A percentile compares a stretch with the other conserved stretches of the same genome.
Conservation (phyloP, 1,284 basidiomycete species). For the Vanrija sp. region DNA sequence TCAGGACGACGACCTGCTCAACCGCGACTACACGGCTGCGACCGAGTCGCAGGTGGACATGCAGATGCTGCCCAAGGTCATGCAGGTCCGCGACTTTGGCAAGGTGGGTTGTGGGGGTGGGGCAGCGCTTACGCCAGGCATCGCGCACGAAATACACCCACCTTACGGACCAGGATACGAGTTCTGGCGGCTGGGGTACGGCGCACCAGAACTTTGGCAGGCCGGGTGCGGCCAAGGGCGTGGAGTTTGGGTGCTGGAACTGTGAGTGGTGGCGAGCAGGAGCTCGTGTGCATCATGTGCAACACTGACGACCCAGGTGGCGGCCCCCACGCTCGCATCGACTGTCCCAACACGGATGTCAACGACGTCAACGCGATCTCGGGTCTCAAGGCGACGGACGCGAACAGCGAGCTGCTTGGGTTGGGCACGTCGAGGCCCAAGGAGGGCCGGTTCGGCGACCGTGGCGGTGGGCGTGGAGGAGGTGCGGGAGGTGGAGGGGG, state of each 20-base stretch:
- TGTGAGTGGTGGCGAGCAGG: slow-evolving; percentile 51
- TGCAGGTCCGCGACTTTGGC: slow-evolving; percentile 97
- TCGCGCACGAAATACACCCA: slow-evolving; percentile 73
- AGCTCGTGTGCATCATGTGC: too few relatives aligned
- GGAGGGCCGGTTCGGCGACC: background rate
- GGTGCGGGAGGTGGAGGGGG: slow-evolving; percentile 24
- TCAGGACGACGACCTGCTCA: slow-evolving; percentile 85
- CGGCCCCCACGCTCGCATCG: slow-evolving; percentile 78
- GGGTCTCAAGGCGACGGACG: slow-evolving; percentile 11
- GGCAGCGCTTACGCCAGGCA: slow-evolving; percentile 11
- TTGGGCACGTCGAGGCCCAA: background rate
- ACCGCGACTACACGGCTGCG: slow-evolving; percentile 82
- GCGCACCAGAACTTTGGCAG: slow-evolving; percentile 57
- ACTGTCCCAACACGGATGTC: slow-evolving; percentile 41
- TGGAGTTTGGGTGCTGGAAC: slow-evolving; percentile 73
- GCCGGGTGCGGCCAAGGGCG: slow-evolving; percentile 41
- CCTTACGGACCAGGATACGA: slow-evolving; percentile 90
- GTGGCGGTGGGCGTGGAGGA: slow-evolving; percentile 2
- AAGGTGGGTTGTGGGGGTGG: slow-evolving; percentile 29
- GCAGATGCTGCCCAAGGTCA: slow-evolving; percentile 79
- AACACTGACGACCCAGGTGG: slow-evolving; percentile 50
- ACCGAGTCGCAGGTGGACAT: slow-evolving; percentile 84
- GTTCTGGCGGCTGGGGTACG: slow-evolving; percentile 69
- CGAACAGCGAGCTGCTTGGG: too few relatives aligned
- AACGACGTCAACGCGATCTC: slow-evolving; percentile 30